Conservation (phyloP, 2,329 filamentous ascomycete species). For the Mycosphaerella sp. region DNA sequence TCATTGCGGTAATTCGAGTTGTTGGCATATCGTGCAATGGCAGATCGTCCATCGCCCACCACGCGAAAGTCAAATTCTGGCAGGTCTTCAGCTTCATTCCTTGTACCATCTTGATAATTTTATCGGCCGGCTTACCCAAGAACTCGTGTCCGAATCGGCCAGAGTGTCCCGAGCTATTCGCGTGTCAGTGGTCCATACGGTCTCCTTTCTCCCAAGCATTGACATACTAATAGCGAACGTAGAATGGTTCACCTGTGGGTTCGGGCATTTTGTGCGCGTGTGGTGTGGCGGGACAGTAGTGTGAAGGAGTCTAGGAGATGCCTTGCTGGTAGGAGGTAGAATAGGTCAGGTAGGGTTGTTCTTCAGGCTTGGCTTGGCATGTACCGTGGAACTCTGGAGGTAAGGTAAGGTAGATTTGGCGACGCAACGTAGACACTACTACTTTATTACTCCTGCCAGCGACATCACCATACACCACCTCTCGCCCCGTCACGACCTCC, state of each 20-base stretch:
- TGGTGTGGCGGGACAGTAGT: neutral
- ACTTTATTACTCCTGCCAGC: too few relatives aligned
- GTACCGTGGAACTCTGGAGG: too few relatives aligned
- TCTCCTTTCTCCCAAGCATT: neutral
- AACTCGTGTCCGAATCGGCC: constrained; percentile 98
- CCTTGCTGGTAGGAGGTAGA: too few relatives aligned
- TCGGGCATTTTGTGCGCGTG: constrained; percentile 48
- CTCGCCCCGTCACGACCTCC: too few relatives aligned
- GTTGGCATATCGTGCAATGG: constrained; percentile 93
- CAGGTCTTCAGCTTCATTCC: constrained; percentile 8
- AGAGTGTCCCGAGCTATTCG: constrained; percentile 84
- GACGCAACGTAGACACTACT: too few relatives aligned
- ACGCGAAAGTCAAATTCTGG: constrained; percentile 94
- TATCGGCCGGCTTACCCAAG: constrained; percentile 56
- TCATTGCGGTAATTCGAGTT: constrained; percentile 99
- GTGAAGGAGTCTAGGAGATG: neutral
- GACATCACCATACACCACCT: too few relatives aligned
- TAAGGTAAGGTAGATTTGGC: too few relatives aligned
- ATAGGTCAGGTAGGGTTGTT: too few relatives aligned
- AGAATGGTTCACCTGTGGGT: constrained; percentile 69
- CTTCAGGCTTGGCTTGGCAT: too few relatives aligned
- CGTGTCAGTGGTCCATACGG: constrained; percentile 11
- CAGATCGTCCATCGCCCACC: constrained; percentile 85
- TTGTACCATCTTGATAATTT: neutral
- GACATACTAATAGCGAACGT: constrained; percentile 92